Evolutionary conservation across 768 basidiomycete genomes (phyloP).

Genomic region (Kondoa subrosea): DNA sequence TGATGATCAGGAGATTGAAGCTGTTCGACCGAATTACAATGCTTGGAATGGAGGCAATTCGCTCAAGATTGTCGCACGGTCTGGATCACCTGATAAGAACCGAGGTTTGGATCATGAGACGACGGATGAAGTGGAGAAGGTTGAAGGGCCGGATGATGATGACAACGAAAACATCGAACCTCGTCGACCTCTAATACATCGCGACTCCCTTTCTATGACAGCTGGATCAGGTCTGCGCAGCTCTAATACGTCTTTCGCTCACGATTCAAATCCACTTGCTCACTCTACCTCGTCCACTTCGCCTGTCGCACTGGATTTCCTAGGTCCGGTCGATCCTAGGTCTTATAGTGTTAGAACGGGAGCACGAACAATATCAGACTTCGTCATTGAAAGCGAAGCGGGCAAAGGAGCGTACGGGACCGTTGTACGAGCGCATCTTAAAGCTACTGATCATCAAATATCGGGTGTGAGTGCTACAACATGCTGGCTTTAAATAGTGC

Average conservation of each 20-base stretch:
- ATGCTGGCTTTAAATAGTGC: background rate
- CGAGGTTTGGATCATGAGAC: too few relatives aligned
- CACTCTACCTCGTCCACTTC: conserved; percentile 1
- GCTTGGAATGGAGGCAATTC: background rate
- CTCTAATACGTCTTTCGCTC: background rate
- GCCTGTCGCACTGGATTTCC: conserved; percentile 27
- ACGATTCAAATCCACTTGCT: background rate
- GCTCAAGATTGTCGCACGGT: background rate
- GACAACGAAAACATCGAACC: background rate
- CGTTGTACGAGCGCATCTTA: conserved; percentile 75
- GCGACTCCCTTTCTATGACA: background rate
- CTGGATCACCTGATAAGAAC: background rate
- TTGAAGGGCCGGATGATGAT: background rate
- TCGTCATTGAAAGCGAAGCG: conserved; percentile 68
- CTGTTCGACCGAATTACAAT: background rate
- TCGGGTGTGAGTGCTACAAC: conserved; percentile 52
- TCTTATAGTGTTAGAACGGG: conserved; percentile 37
- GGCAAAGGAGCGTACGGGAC: conserved; percentile 90
- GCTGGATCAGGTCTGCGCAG: background rate
- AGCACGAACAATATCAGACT: conserved; percentile 63
- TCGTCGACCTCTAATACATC: background rate
- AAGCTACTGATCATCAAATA: conserved; percentile 48
- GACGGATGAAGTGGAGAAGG: background rate
- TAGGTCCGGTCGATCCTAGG: conserved; percentile 31
- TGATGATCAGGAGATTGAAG: background rate